Evolutionary conservation across 2,329 filamentous ascomycete genomes (phyloP), one percentile per base, ranked within the genome.

Genomic region (Fusarium citri): DNA sequence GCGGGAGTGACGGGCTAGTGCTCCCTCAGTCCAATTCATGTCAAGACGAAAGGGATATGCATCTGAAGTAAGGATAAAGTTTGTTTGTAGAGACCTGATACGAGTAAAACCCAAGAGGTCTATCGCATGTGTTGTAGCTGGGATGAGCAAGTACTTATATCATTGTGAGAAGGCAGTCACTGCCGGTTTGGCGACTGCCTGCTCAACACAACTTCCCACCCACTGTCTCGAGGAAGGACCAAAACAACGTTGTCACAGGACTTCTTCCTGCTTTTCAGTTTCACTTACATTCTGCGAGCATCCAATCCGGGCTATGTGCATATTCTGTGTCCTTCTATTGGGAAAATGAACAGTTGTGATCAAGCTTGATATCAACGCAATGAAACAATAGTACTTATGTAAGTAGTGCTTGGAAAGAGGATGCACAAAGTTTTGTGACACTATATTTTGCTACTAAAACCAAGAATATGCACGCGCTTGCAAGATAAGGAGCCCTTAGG

Each of bases 1-100:
- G 37, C 76, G 76, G 26, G 78, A 76, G 61, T 82, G 77, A 11
- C 81, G 80, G 45, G 80, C 75, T 23, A 81, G 77, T 34, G 74
- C 65, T 12, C 80, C 79, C 64, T 80, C 79, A 4, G 78, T 83
- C 80, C 82, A 82, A 68, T 83, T 83, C 82, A 83, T 83, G 43
- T 31, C 69, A 30, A 26, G 20, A 30, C 37, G 22, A 20, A 45
- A 15, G 18, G 8, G n/a, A 26, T 5, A n/a, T 10, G 8, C 31
- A 37, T 57, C 23, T 10, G 25, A 28, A 30, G 46, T n/a, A 55
- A 18, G 25, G 2, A 55, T 18, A 16, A 37, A 9, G 3, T 23
- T 37, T 28, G 18, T 8, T n/a, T 11, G 15, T 51, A 15, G 9
- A 41, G 9, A 25, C n/a, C 20, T 14, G 15, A 28, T 20, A 9